These are phyloP conservation scores for Mycena sanguinolenta DNA, from an alignment of 768 basidiomycete species.

Conservation along the genomic window DNA sequence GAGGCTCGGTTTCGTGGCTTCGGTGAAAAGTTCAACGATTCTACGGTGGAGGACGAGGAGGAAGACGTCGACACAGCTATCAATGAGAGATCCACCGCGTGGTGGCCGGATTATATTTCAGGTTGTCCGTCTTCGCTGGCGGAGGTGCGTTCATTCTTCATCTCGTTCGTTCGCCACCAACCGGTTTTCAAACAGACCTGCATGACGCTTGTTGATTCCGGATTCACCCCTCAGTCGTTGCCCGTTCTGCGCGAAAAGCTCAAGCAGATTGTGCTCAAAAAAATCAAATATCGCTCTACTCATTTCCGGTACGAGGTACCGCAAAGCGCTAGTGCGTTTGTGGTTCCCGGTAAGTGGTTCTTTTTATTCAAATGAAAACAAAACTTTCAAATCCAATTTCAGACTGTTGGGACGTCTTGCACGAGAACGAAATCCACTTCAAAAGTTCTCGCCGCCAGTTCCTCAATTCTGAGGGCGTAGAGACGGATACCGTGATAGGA, in stretches of 20 bases:
- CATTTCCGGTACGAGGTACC: conserved; percentile 49
- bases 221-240: conserved; percentile 54
- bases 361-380: neutral
- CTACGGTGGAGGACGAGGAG: conserved; percentile 40
- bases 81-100: conserved; percentile 50
- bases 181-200: conserved; percentile 40
- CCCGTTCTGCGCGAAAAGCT: conserved; percentile 54
- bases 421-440: conserved; percentile 69
- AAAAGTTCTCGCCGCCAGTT: conserved; percentile 63
- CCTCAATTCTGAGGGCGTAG: conserved; percentile 53
- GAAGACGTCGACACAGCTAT: conserved; percentile 36
- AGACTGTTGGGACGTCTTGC: conserved; percentile 69
- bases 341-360: conserved; percentile 58
- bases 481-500: conserved; percentile 65
- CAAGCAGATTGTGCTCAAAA: conserved; percentile 48
- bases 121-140: conserved; percentile 59
- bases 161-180: neutral
- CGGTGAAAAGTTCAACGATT: conserved; percentile 35
- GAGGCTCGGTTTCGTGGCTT: conserved; percentile 42
- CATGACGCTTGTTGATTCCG: conserved; percentile 56
- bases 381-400: neutral
- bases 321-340: conserved; percentile 57
- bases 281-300: conserved; percentile 42
- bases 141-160: conserved; percentile 39
- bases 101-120: conserved; percentile 61